These are phyloP conservation scores for Wallacemonas sp. DNA, from an alignment of 208 protist genomes.

Conservation along the genomic window DNA sequence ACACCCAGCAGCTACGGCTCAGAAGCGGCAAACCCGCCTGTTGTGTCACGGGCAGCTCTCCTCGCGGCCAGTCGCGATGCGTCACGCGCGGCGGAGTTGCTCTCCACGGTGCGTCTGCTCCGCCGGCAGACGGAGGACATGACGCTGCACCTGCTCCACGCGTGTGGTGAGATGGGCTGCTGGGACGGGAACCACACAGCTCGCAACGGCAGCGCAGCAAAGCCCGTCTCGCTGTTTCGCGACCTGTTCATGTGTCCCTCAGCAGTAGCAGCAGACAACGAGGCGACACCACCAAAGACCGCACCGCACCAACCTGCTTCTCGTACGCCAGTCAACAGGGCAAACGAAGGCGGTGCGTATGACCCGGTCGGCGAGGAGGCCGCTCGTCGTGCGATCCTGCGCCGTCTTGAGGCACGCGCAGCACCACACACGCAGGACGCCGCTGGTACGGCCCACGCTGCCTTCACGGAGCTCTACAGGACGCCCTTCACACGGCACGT, in stretches of 20 bases:
- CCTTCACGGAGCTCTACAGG: conserved; percentile 10
- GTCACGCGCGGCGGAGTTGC: conserved; percentile 32
- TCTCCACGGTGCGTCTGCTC: conserved; percentile 42
- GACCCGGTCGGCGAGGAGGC: too few species aligned
- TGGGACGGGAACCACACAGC: conserved; percentile 20
- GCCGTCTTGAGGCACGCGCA: neutral
- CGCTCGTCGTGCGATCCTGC: neutral
- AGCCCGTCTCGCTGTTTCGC: conserved; percentile 23
- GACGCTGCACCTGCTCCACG: conserved; percentile 45
- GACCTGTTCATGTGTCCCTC: conserved; percentile 34
- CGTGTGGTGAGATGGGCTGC: conserved; percentile 53
- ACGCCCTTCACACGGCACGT: conserved; percentile 22
- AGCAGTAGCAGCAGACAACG: neutral
- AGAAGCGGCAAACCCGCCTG: too few species aligned
- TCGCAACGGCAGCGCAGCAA: neutral
- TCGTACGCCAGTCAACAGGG: too few species aligned
- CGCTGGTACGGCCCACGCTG: neutral
- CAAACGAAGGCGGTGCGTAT: too few species aligned
- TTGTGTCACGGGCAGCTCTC: too few species aligned
- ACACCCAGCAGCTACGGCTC: too few species aligned
- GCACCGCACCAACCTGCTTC: too few species aligned
- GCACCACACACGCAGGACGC: neutral
- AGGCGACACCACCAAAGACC: neutral
- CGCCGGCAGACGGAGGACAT: conserved; percentile 63
- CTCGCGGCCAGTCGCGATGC: conserved; percentile 21